These are phyloP conservation scores for Cyberlindnera americana DNA, from an alignment of 805 yeast genomes.

Conservation along the genomic window DNA sequence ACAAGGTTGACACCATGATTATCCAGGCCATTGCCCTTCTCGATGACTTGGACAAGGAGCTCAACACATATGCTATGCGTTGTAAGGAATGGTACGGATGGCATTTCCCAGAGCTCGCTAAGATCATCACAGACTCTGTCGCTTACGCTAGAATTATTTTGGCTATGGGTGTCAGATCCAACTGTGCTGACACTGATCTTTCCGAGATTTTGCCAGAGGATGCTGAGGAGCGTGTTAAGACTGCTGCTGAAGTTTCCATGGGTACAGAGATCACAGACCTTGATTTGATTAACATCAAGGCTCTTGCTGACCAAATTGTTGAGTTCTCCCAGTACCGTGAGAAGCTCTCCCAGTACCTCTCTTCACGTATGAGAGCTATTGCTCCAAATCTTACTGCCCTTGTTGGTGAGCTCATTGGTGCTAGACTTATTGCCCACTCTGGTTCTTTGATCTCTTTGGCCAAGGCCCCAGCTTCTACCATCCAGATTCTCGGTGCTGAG, in stretches of 20 bases:
- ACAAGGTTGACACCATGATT: constrained; percentile 98
- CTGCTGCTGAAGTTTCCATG: constrained; percentile 98
- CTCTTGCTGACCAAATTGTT: constrained; percentile 93
- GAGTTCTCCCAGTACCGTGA: constrained; percentile 96
- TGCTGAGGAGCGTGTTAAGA: constrained; percentile 83
- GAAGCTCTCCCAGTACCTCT: constrained; percentile 85
- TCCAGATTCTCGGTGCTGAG: constrained; percentile 98
- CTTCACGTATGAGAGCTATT: constrained; percentile 96
- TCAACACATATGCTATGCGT: constrained; percentile 98
- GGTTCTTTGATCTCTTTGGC: constrained; percentile 93
- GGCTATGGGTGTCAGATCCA: constrained; percentile 91
- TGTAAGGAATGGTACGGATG: constrained; percentile 99
- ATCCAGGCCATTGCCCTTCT: constrained; percentile 97
- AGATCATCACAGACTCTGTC: constrained; percentile 91
- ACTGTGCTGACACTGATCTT: constrained; percentile 86
- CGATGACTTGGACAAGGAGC: constrained; percentile 95
- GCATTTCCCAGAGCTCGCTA: constrained; percentile 99
- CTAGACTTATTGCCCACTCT: constrained; percentile 95
- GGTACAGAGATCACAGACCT: constrained; percentile 96
- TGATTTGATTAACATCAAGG: constrained; percentile 83
- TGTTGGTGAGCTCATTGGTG: constrained; percentile 98
- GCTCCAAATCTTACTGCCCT: constrained; percentile 96
- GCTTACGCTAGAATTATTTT: constrained; percentile 94
- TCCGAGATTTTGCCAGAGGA: constrained; percentile 91
- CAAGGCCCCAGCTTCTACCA: constrained; percentile 97